Conservation (phyloP, 352 stramenopile species). For the Thalassiosira allenii region DNA sequence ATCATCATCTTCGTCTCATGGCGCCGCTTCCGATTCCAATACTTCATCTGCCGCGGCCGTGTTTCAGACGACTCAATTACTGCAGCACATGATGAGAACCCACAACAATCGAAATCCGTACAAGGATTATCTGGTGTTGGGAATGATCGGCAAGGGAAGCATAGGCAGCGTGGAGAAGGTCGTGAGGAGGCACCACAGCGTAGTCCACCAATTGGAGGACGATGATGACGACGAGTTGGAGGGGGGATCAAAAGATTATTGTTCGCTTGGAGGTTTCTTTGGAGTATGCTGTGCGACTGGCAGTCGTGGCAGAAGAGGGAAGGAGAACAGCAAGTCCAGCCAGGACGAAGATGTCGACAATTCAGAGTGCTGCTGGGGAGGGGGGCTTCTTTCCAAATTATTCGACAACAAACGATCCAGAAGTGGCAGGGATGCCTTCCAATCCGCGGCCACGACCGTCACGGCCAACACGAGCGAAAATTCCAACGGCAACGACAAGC, state of each 20-base stretch:
- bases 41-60: background rate
- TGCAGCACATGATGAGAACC: slow-evolving; percentile 27
- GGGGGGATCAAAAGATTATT: background rate
- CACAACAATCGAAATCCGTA: slow-evolving; percentile 36
- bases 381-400: background rate
- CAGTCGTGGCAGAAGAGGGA: too few species aligned
- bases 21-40: background rate
- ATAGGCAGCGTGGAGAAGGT: slow-evolving; percentile 44
- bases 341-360: background rate
- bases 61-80: slow-evolving; percentile 20
- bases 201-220: background rate
- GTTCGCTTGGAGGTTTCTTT: slow-evolving; percentile 8
- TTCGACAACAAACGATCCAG: background rate
- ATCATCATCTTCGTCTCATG: background rate
- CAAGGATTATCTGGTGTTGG: slow-evolving; percentile 19
- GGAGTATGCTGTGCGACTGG: too few species aligned
- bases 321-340: too few species aligned
- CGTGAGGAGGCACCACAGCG: slow-evolving; percentile 6
- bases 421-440: background rate
- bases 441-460: background rate
- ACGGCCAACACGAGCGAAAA: background rate
- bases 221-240: background rate
- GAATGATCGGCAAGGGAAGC: slow-evolving; percentile 18
- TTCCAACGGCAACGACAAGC: too few species aligned
- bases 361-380: background rate